phyloP scores from a whole-genome alignment of 192 early-diverging fungal species.

The Linnemannia schmuckeri region DNA sequence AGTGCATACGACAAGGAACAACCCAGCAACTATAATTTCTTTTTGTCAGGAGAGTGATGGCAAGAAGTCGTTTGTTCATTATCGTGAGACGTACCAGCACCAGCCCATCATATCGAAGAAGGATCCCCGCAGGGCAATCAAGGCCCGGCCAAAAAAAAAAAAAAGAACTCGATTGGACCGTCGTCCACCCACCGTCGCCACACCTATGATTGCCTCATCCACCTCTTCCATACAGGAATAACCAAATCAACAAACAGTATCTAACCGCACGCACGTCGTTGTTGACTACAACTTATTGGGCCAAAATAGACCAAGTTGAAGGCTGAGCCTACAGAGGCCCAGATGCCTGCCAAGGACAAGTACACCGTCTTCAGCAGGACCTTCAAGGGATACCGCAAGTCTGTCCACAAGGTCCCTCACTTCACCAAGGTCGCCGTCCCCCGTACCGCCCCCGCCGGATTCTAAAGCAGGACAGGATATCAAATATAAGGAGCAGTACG shows the following conservation, averaged over 20 bases:
- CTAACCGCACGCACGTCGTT: no score
- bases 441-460: slow-evolving; percentile 79
- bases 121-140: no score
- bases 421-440: slow-evolving; percentile 83
- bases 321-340: slow-evolving; percentile 73
- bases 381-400: slow-evolving; percentile 79
- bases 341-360: slow-evolving; percentile 85
- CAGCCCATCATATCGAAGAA: no score
- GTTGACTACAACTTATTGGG: not conserved
- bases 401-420: slow-evolving; percentile 87
- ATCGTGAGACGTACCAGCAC: no score
- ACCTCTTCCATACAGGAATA: no score
- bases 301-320: slow-evolving; percentile 59
- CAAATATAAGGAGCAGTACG: not conserved
- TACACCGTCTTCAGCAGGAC: slow-evolving; percentile 86
- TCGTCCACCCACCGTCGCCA: no score
- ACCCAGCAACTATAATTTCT: not conserved
- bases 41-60: not conserved
- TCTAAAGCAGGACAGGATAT: slow-evolving; percentile 54
- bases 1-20: not conserved
- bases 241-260: no score
- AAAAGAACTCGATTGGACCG: no score
- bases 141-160: no score
- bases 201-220: no score
- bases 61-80: no score